Conservation (phyloP, 2,329 filamentous ascomycete species). For the Stachybotrys chartarum region DNA sequence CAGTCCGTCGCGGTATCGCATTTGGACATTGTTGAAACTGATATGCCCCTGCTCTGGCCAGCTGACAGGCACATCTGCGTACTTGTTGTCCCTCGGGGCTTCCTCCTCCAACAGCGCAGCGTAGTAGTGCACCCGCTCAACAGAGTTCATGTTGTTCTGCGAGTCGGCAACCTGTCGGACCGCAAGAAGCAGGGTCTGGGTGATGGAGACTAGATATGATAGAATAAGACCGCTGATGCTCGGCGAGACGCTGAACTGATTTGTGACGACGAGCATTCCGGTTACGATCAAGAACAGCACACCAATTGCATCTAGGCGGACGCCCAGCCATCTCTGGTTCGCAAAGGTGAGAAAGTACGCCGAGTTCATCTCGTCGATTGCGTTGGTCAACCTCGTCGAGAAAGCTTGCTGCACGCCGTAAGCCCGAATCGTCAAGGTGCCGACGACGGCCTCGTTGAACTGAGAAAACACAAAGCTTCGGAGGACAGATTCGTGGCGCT, state of each 20-base stretch:
- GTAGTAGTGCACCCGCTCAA: slow-evolving; percentile 84
- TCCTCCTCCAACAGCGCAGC: slow-evolving; percentile 79
- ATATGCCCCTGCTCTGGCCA: slow-evolving; percentile 85
- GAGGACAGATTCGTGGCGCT: slow-evolving; percentile 81
- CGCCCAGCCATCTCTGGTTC: slow-evolving; percentile 84
- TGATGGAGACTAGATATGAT: slow-evolving; percentile 85
- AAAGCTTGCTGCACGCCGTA: slow-evolving; percentile 79
- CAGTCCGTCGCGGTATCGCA: slow-evolving; percentile 68
- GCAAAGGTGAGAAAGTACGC: slow-evolving; percentile 91
- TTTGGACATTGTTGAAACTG: slow-evolving; percentile 62
- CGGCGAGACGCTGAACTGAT: slow-evolving; percentile 73
- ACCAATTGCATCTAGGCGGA: slow-evolving; percentile 75
- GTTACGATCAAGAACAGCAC: slow-evolving; percentile 76
- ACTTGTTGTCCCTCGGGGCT: slow-evolving; percentile 59
- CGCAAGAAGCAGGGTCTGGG: slow-evolving; percentile 90
- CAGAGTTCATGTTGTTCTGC: slow-evolving; percentile 94
- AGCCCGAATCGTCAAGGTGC: slow-evolving; percentile 75
- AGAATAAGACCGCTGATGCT: slow-evolving; percentile 79
- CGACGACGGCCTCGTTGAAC: slow-evolving; percentile 78
- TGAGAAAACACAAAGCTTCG: slow-evolving; percentile 79
- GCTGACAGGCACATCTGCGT: slow-evolving; percentile 57
- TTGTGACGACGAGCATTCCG: slow-evolving; percentile 82
- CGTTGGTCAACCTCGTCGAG: slow-evolving; percentile 54
- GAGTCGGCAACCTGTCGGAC: slow-evolving; percentile 87
- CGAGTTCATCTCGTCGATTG: slow-evolving; percentile 83